Evolutionary conservation across 345 rosid species (phyloP), one percentile per base, ranked within the genome.

Genomic region (Schrenkiella parvula): DNA sequence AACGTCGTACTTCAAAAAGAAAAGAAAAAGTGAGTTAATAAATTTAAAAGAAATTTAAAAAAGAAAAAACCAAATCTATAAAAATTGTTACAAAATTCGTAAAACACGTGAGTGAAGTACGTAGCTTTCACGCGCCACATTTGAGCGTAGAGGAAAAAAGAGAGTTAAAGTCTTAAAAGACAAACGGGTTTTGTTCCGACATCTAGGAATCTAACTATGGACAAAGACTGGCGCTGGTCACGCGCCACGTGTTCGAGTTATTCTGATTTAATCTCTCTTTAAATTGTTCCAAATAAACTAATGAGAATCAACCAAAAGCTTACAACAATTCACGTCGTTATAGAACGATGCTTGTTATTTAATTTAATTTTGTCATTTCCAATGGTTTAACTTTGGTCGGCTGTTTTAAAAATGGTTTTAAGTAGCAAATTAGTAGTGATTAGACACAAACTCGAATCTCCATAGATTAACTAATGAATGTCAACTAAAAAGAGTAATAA

Each of bases 1-100:
- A 66, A 95, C 98, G 44, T 95, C 99, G 66, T 89, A 95, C 99
- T 95, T 83, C 56, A 70, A 29, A 6, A 72, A 34, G 8, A 39
- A 59, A 21, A 65, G 13, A 38, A 3, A 59, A 4, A 50, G 43
- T 69, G 64, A 60, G 34, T 43, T 17, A 37, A 19, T 7, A 58
- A 43, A 17, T 43, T 17, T 43, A 7, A 7, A 7, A n/a, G n/a
- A n/a, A n/a, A n/a, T n/a, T n/a, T n/a, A n/a, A n/a, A n/a, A n/a
- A n/a, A n/a, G n/a, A n/a, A n/a, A n/a, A n/a, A n/a, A n/a, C n/a
- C n/a, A n/a, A n/a, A n/a, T n/a, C n/a, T n/a, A n/a, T n/a, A 3
- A 4, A 58, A 23, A 19, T 3, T 35, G 38, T 19, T 5, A 35
- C 15, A 31, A 25, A 10, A n/a, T n/a, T n/a, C n/a, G n/a, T n/a